Evolutionary conservation across 441 rosid genomes (phyloP).

Genomic region (Kokia cookei): DNA sequence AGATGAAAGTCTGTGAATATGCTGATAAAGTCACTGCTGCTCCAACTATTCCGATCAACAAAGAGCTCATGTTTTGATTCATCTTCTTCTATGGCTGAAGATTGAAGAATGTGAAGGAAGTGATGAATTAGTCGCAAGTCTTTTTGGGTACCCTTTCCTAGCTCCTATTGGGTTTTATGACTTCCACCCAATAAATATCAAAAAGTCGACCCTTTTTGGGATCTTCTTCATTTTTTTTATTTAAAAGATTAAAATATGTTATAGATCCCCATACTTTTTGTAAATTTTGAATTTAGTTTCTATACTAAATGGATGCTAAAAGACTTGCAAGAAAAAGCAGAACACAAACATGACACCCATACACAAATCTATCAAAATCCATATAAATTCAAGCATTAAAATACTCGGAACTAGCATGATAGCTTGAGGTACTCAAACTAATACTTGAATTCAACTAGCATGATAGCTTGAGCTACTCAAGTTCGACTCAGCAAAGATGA

Average conservation of each 20-base stretch:
- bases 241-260: background rate
- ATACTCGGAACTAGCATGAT: no score
- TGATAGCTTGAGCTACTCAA: no score
- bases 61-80: slow-evolving; percentile 48
- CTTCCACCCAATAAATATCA: background rate
- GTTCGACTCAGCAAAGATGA: no score
- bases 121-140: background rate
- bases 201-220: slow-evolving; percentile 5
- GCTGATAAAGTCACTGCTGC: slow-evolving; percentile 73
- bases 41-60: slow-evolving; percentile 67
- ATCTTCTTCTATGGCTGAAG: slow-evolving; percentile 15
- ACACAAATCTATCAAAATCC: no score
- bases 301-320: no score
- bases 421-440: no score
- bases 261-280: no score
- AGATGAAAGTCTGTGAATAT: slow-evolving; percentile 54
- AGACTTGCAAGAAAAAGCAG: no score
- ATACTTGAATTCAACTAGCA: no score
- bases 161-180: background rate
- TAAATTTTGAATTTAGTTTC: no score
- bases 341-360: no score
- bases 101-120: background rate
- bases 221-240: background rate
- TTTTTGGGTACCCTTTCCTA: background rate
- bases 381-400: no score